Evolutionary conservation across 2,329 filamentous ascomycete species (phyloP).

Genomic region (Talaromyces sp.): DNA sequence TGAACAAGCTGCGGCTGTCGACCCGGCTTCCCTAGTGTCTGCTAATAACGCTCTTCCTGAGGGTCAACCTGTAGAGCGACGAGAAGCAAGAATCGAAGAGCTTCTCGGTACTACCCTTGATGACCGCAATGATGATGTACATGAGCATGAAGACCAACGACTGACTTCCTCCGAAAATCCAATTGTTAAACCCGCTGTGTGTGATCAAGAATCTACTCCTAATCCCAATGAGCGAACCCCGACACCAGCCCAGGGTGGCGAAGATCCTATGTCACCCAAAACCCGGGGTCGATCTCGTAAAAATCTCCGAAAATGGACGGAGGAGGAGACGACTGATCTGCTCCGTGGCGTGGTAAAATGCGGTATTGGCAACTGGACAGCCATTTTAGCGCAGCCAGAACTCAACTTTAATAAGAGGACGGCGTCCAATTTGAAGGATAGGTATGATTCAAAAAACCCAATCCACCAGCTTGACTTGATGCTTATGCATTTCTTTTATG

Average conservation of each 20-base stretch:
- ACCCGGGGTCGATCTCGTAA: slow-evolving; percentile 49
- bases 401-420: slow-evolving; percentile 61
- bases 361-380: slow-evolving; percentile 67
- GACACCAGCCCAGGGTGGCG: slow-evolving; percentile 12
- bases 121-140: slow-evolving; percentile 18
- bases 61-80: slow-evolving; percentile 31
- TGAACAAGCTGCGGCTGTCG: slow-evolving; percentile 24
- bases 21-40: slow-evolving; percentile 22
- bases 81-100: slow-evolving; percentile 40
- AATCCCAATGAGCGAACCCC: slow-evolving; percentile 3
- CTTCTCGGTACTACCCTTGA: slow-evolving; percentile 35
- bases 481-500: slow-evolving; percentile 18
- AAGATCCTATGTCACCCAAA: slow-evolving; percentile 36
- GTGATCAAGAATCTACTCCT: slow-evolving; percentile 11
- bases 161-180: slow-evolving; percentile 5
- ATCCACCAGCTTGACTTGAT: slow-evolving; percentile 4
- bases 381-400: slow-evolving; percentile 60
- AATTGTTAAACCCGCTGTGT: slow-evolving; percentile 1
- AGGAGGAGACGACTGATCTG: slow-evolving; percentile 63
- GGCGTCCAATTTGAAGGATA: slow-evolving; percentile 66
- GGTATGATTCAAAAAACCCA: slow-evolving; percentile 36
- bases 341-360: slow-evolving; percentile 62
- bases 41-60: slow-evolving; percentile 19
- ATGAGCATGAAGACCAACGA: slow-evolving; percentile 18
- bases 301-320: slow-evolving; percentile 58